These are phyloP conservation scores for Erythrobasidium hasegawianum DNA, from an alignment of 1,284 basidiomycete genomes.

Conservation along the genomic window DNA sequence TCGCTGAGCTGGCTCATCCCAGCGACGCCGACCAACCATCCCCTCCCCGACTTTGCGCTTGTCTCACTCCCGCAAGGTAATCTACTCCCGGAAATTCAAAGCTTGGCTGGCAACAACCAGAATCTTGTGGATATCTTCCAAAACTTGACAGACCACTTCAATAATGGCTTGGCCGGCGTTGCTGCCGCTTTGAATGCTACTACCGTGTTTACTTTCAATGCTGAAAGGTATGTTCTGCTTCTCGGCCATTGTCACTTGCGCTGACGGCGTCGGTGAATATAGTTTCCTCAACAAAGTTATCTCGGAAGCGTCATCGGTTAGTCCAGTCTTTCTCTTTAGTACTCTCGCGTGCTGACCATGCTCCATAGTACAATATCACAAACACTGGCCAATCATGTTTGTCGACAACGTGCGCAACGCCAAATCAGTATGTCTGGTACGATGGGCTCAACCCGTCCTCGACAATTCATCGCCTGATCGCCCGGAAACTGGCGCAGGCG, in stretches of 20 bases:
- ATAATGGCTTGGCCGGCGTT: slow-evolving; percentile 7
- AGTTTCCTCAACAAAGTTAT: background rate
- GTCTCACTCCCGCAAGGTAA: slow-evolving; percentile 19
- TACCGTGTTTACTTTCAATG: slow-evolving; percentile 25
- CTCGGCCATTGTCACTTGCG: background rate
- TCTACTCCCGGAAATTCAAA: slow-evolving; percentile 13
- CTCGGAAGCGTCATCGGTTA: slow-evolving; percentile 1
- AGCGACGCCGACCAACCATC: background rate
- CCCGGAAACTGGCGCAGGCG: slow-evolving; percentile 15
- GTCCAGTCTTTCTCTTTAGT: background rate
- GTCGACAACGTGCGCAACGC: slow-evolving; percentile 10
- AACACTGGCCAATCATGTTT: slow-evolving; percentile 4
- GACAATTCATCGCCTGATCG: slow-evolving; percentile 24
- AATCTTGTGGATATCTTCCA: slow-evolving; percentile 18
- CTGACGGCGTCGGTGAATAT: too few relatives aligned
- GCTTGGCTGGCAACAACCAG: slow-evolving; percentile 15
- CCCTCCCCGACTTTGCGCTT: slow-evolving; percentile 19
- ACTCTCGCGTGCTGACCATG: background rate
- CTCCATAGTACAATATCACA: slow-evolving; percentile 20
- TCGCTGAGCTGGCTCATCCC: slow-evolving; percentile 25
- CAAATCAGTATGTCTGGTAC: slow-evolving; percentile 28
- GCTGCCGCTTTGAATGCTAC: slow-evolving; percentile 9
- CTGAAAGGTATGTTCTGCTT: slow-evolving; percentile 24
- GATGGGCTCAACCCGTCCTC: slow-evolving; percentile 27
- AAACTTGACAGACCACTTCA: slow-evolving; percentile 24